A percentile compares a stretch with the other conserved stretches of the same genome.
Evolutionary conservation across 164 flowering plant genomes (phyloP).

Genomic region (Annona cherimola): DNA sequence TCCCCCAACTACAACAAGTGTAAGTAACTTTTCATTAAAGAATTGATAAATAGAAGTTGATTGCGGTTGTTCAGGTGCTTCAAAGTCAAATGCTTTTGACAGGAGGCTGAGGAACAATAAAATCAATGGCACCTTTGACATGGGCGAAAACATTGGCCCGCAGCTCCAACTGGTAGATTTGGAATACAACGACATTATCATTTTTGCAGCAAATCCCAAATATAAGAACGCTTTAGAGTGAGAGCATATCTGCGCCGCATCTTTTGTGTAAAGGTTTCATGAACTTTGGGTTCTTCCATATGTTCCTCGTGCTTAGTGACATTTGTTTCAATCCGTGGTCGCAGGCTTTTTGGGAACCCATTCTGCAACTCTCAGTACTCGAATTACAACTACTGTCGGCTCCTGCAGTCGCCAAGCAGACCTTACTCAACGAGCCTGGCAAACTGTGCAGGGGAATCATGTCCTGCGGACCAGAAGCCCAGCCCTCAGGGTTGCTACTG

Average conservation of each 20-base stretch:
- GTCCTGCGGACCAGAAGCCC: slow-evolving; percentile 45
- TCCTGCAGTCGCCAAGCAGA: slow-evolving; percentile 33
- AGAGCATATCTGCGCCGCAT: slow-evolving; percentile 14
- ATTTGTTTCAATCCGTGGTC: slow-evolving; percentile 5
- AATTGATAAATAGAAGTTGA: not conserved
- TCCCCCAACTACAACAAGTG: slow-evolving; percentile 75
- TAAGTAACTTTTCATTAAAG: slow-evolving; percentile 25
- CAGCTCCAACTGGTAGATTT: slow-evolving; percentile 69
- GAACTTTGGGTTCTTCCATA: not conserved
- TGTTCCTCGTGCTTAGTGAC: not conserved
- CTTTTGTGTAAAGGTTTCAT: not conserved
- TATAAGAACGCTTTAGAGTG: slow-evolving; percentile 57
- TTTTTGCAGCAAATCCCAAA: slow-evolving; percentile 31
- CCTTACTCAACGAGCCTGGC: slow-evolving; percentile 60
- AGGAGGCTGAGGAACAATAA: slow-evolving; percentile 68
- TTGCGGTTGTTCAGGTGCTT: not conserved
- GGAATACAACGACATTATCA: slow-evolving; percentile 51
- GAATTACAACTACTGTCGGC: slow-evolving; percentile 47
- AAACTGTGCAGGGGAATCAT: slow-evolving; percentile 46
- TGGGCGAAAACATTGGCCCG: slow-evolving; percentile 51
- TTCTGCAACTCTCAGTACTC: slow-evolving; percentile 42
- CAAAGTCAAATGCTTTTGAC: slow-evolving; percentile 13
- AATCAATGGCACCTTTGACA: slow-evolving; percentile 45
- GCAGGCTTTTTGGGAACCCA: slow-evolving; percentile 73
- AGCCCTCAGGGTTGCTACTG: slow-evolving; percentile 84